Percentiles rank a stretch among this genome's conserved stretches.
Conservation (phyloP, 768 basidiomycete genomes). For the Grammothele lineata region DNA sequence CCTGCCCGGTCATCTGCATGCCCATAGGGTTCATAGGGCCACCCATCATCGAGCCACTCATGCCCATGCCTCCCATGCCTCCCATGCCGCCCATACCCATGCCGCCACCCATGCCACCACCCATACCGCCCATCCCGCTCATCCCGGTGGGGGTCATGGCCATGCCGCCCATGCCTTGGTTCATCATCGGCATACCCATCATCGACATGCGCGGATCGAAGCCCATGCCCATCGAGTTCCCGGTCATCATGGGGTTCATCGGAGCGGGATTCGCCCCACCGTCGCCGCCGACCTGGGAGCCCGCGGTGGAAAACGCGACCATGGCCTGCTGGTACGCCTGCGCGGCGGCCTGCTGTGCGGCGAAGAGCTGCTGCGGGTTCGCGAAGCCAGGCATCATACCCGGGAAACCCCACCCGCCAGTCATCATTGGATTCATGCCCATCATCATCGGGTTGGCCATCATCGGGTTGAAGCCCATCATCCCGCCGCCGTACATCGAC, state of each 20-base stretch:
- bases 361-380: constrained; percentile 77
- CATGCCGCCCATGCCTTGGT: constrained; percentile 48
- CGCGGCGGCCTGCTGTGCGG: constrained; percentile 77
- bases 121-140: constrained; percentile 35
- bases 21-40: constrained; percentile 27
- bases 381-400: constrained; percentile 51
- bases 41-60: constrained; percentile 15
- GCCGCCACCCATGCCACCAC: constrained; percentile 15
- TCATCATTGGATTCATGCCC: constrained; percentile 52
- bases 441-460: constrained; percentile 69
- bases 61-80: constrained; percentile 16
- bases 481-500: constrained; percentile 60
- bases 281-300: constrained; percentile 62
- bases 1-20: constrained; percentile 63
- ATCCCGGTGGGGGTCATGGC: constrained; percentile 48
- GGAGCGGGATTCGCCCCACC: constrained; percentile 33
- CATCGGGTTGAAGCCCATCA: constrained; percentile 60
- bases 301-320: constrained; percentile 75
- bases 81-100: constrained; percentile 16
- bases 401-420: constrained; percentile 48
- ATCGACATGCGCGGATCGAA: constrained; percentile 81
- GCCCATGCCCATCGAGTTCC: constrained; percentile 38
- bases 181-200: constrained; percentile 76
- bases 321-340: constrained; percentile 90
- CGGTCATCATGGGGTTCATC: constrained; percentile 57